Base-by-base conservation (phyloP, 176 grass and related monocot genomes). In the Aegilops speltoides region DNA sequence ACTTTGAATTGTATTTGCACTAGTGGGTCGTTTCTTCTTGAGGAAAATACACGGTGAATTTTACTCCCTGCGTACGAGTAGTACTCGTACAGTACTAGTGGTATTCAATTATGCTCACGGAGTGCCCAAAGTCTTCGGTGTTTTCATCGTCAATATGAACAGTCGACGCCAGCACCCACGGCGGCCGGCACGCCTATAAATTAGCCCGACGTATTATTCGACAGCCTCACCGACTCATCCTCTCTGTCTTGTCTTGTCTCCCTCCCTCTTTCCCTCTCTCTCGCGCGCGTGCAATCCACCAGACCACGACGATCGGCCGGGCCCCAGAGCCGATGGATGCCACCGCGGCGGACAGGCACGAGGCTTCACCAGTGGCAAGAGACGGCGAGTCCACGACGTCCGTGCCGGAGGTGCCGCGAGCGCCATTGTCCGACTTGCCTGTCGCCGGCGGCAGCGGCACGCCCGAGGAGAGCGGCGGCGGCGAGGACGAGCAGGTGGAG, bases 401-500 rank as follows among this genome's bases (percentile, higher is more conserved):
- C 31, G 12, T 38, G 79, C 9, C 59, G 45, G 43, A 17, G 60
- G 9, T 5, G 82, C 32, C 20, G 4, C 81, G 11, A 5, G 68
- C 26, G 56, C 20, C 77, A 37, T n/a, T 73, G 11, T 45, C 82
- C 34, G 36, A 22, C 4, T 4, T 6, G 59, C 10, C 16, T 4
- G 34, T 14, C 38, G 43, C 7, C 7, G 26, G 10, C 43, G 68
- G 54, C 40, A 24, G 68, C 10, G 40, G 68, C 25, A 31, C 23
- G 8, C 31, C 33, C 4, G 62, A 7, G 73, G 43, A 76, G 8
- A 56, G 40, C 38, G 73, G 16, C 45, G 64, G 22, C 20, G 59
- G 32, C 7, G 89, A 89, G 22, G 83, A 84, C 68, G 81, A 87
- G 80, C 76, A 87, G 81, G 68, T 91, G 60, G 80, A 87, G 85